Conservation (phyloP, 352 stramenopile species). For the Pilasporangium apinafurcum region DNA sequence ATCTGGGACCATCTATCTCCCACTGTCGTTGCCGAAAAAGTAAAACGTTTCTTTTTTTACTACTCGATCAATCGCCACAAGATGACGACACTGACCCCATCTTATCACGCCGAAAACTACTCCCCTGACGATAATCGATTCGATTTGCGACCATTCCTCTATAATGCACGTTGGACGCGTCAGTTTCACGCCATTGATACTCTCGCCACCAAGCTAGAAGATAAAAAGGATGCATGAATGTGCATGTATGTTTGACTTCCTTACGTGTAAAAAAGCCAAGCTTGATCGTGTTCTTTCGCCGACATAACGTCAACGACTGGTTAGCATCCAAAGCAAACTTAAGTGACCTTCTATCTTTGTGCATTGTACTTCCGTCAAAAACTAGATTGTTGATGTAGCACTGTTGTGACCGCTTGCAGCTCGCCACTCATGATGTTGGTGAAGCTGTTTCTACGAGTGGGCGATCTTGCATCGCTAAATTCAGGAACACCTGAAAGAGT, state of each 20-base stretch:
- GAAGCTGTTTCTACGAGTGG: constrained; percentile 2
- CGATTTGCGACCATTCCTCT: constrained; percentile 97
- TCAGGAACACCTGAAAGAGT: constrained; percentile 12
- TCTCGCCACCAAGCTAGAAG: constrained; percentile 71
- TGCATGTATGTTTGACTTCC: not conserved
- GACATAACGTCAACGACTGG: too few relatives aligned
- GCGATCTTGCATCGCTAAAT: too few relatives aligned
- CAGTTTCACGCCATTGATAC: constrained; percentile 95
- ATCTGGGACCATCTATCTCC: constrained; percentile 86
- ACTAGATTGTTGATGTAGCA: not conserved
- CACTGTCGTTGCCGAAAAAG: constrained; percentile 74
- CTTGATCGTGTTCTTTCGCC: too few relatives aligned
- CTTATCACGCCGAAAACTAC: constrained; percentile 98
- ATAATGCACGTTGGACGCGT: constrained; percentile 93
- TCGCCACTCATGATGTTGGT: not conserved
- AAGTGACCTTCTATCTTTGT: too few relatives aligned
- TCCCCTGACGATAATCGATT: constrained; percentile 99
- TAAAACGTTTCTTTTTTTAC: constrained; percentile 98
- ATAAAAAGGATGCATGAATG: constrained; percentile 44
- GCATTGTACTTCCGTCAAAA: not conserved
- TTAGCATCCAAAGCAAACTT: too few relatives aligned
- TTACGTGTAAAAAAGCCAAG: too few relatives aligned
- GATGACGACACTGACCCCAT: constrained; percentile 98
- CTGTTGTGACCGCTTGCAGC: not conserved
- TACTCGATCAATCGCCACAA: constrained; percentile 99